Evolutionary conservation across 2,329 filamentous ascomycete species (phyloP).

Genomic region (Zasmidium angulare): DNA sequence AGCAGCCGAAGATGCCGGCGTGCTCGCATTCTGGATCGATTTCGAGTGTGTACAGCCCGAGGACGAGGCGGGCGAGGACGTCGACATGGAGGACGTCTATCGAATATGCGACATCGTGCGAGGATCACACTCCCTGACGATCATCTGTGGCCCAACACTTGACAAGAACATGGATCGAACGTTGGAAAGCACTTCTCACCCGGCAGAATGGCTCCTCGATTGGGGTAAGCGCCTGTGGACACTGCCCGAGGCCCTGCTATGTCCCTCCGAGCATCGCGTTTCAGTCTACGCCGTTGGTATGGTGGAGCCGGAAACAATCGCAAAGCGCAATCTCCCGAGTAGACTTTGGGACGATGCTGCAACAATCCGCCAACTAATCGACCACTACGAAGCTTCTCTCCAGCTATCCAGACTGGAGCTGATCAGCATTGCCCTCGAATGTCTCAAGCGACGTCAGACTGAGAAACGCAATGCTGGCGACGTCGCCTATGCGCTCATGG

Average conservation of each 20-base stretch:
- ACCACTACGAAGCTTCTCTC: background rate
- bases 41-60: background rate
- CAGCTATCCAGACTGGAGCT: background rate
- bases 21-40: background rate
- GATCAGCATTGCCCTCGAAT: background rate
- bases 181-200: background rate
- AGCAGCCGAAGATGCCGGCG: background rate
- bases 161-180: background rate
- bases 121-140: background rate
- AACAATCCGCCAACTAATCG: background rate
- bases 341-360: background rate
- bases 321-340: background rate
- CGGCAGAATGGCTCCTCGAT: background rate
- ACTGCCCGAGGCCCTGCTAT: background rate
- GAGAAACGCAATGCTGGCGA: background rate
- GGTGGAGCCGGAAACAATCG: background rate
- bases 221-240: background rate
- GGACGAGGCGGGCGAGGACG: background rate
- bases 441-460: background rate
- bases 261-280: background rate
- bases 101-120: background rate
- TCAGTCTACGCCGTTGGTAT: background rate
- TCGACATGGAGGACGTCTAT: background rate
- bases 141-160: background rate
- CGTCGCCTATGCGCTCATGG: background rate